phyloP scores from a whole-genome alignment of 2,329 filamentous ascomycete genomes.

The Scedosporium apiospermum region DNA sequence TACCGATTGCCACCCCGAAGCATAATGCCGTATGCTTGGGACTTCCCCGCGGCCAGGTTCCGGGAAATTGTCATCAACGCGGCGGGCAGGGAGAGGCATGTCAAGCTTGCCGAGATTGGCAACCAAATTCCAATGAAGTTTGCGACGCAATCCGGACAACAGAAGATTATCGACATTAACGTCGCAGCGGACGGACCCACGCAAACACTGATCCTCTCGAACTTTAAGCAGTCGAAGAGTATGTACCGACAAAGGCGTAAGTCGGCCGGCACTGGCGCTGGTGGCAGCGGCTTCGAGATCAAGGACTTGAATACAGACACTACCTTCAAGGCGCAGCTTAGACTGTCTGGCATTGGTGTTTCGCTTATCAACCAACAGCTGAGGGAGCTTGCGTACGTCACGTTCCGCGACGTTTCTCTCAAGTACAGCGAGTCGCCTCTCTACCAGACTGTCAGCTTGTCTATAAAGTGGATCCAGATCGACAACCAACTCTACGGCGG shows the following conservation, averaged over 20 bases:
- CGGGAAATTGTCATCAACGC: conserved; percentile 76
- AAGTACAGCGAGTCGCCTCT: conserved; percentile 88
- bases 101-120: conserved; percentile 93
- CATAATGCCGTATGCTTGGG: conserved; percentile 99
- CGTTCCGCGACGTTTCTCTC: conserved; percentile 80
- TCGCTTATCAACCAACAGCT: conserved; percentile 89
- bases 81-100: conserved; percentile 56
- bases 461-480: conserved; percentile 97
- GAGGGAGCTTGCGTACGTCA: conserved; percentile 87
- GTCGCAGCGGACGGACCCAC: conserved; percentile 93
- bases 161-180: conserved; percentile 93
- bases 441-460: conserved; percentile 83
- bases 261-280: neutral
- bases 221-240: conserved; percentile 88
- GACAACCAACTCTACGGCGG: conserved; percentile 98
- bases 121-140: conserved; percentile 94
- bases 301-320: conserved; percentile 84
- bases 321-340: conserved; percentile 81
- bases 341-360: conserved; percentile 81
- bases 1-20: conserved; percentile 88
- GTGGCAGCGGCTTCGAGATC: conserved; percentile 65
- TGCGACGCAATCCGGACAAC: conserved; percentile 52
- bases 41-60: conserved; percentile 94
- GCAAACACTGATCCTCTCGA: conserved; percentile 86
- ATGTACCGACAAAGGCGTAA: conserved; percentile 47